Base-by-base conservation (phyloP, 192 early-diverging fungal species). In the Ambispora gerdemannii region DNA sequence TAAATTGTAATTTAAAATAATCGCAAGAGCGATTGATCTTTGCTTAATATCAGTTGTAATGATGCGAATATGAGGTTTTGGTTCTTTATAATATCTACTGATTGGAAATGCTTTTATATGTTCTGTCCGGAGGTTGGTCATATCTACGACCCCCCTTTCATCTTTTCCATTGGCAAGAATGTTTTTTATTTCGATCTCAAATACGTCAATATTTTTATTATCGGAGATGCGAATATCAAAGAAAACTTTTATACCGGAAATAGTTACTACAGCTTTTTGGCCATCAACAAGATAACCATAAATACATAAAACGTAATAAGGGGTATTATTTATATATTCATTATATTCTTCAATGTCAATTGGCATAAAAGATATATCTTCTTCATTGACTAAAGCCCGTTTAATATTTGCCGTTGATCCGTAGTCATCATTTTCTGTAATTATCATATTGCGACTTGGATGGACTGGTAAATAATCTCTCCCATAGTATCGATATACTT, bases 401-500 rank as follows among this genome's bases (percentile, higher is more conserved):
- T 55, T 25, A 55, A 55, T 10, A 55, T n/a, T 55, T 25, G 25
- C 24, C 7, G 53, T 55, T 55, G 25, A 55, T 4, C 53, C 53
- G 24, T 55, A 55, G n/a, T 55, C 53, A 25, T 55, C 53, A 25
- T 55, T 55, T 20, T 55, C 53, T 55, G 53, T 22, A 55, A 55
- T 25, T 58, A 58, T 58, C 11, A 11, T 58, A 58, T 58, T 24
- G 22, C 55, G 55, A 58, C 55, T 58, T n/a, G 55, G 55, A 4
- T 58, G 11, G 55, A 58, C 22, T 58, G 11, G 55, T 58, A 58
- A 58, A 24, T 58, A 58, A n/a, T 58, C 55, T 58, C 22, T 24
- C 22, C 55, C 55, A 58, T 58, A 24, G 55, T 58, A 58, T 58
- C 55, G 55, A 4, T n/a, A 58, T 58, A 58, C 55, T 58, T 58